phyloP scores from a whole-genome alignment of 768 basidiomycete species.

The Leccinum longicurvipes region DNA sequence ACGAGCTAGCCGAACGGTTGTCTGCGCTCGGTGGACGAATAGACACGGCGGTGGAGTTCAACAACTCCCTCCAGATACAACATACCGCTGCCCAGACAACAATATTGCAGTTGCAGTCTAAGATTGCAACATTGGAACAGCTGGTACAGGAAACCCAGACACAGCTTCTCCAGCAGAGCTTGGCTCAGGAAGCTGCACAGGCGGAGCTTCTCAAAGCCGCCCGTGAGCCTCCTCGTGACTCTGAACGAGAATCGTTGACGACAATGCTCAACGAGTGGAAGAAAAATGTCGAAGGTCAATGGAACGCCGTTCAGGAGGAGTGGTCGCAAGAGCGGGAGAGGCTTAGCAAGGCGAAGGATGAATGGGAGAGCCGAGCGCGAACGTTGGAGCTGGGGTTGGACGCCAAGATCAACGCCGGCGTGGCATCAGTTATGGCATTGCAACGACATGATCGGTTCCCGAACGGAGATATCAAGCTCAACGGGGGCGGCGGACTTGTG shows the following conservation, averaged over 20 bases:
- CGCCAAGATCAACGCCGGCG: constrained; percentile 35
- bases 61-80: constrained; percentile 69
- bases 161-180: constrained; percentile 37
- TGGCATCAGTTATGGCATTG: constrained; percentile 30
- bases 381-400: constrained; percentile 54
- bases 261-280: constrained; percentile 69
- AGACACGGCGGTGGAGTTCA: constrained; percentile 69
- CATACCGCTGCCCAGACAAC: constrained; percentile 75
- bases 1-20: constrained; percentile 63
- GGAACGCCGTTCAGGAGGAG: constrained; percentile 73
- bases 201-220: constrained; percentile 31
- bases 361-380: constrained; percentile 69
- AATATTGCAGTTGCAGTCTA: constrained; percentile 63
- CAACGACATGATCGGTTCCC: constrained; percentile 39
- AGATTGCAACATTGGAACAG: constrained; percentile 66
- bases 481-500: constrained; percentile 50
- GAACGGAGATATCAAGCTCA: constrained; percentile 31
- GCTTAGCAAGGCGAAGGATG: constrained; percentile 67
- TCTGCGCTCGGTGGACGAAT: constrained; percentile 65
- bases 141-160: constrained; percentile 51
- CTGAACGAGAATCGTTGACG: constrained; percentile 49
- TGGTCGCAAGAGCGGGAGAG: constrained; percentile 82
- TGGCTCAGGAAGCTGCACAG: constrained; percentile 35
- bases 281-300: constrained; percentile 73
- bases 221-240: constrained; percentile 32